Percentiles rank a stretch among this genome's conserved stretches.
Evolutionary conservation across 345 rosid genomes (phyloP).

Genomic region (Dimocarpus longan): DNA sequence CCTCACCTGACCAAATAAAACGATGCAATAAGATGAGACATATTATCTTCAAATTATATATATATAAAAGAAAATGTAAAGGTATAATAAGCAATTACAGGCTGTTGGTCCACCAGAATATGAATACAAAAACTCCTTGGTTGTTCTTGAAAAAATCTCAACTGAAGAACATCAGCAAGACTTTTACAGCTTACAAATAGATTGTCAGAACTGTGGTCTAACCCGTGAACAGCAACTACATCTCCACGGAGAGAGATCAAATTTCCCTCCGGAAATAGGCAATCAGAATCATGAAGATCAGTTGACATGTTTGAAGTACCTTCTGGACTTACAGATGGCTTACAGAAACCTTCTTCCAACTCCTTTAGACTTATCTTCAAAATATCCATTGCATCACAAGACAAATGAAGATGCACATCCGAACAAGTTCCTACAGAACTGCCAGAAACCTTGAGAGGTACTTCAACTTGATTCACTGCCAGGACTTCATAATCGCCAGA

Average conservation of each 20-base stretch:
- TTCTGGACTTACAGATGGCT: conserved; percentile 30
- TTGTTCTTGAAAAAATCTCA: conserved; percentile 29
- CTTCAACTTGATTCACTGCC: conserved; percentile 30
- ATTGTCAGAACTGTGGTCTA: conserved; percentile 32
- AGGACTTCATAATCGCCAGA: conserved; percentile 32
- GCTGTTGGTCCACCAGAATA: conserved; percentile 51
- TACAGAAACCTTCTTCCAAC: conserved; percentile 32
- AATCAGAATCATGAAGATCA: conserved; percentile 32
- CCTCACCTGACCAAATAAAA: conserved; percentile 52
- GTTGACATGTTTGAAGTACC: conserved; percentile 30
- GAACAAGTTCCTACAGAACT: conserved; percentile 37
- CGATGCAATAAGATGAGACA: conserved; percentile 19
- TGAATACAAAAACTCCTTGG: conserved; percentile 44
- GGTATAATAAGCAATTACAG: conserved; percentile 42
- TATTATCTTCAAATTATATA: conserved; percentile 14
- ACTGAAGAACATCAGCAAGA: conserved; percentile 25
- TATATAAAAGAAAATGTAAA: conserved; percentile 11
- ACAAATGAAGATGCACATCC: conserved; percentile 59
- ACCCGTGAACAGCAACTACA: conserved; percentile 53
- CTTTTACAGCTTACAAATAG: conserved; percentile 27
- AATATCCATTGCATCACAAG: conserved; percentile 38
- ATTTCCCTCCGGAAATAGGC: conserved; percentile 63
- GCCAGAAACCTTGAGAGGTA: conserved; percentile 6
- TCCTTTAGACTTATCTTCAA: conserved; percentile 44
- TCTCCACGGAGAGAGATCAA: conserved; percentile 55